These are phyloP conservation scores for Cyclocybe cylindracea DNA, from an alignment of 768 basidiomycete genomes.

Conservation along the genomic window DNA sequence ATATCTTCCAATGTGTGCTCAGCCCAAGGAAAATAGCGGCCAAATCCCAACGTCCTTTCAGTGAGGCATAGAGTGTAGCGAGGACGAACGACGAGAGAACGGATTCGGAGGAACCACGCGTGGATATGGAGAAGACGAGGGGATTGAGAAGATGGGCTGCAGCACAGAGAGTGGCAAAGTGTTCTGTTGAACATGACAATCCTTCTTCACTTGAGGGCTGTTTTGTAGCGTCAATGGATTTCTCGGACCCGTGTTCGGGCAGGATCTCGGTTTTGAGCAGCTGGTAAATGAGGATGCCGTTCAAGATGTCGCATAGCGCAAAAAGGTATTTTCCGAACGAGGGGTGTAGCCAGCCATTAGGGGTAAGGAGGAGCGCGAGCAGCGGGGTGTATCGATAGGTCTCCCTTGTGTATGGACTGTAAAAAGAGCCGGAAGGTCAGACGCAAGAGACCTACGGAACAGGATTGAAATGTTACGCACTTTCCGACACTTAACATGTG, in stretches of 20 bases:
- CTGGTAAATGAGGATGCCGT: conserved; percentile 70
- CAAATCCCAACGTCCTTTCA: conserved; percentile 57
- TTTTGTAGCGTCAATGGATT: conserved; percentile 1
- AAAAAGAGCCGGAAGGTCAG: conserved; percentile 7
- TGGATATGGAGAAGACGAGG: conserved; percentile 93
- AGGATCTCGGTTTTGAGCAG: conserved; percentile 56
- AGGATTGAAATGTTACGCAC: conserved; percentile 48
- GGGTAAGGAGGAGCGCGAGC: conserved; percentile 78
- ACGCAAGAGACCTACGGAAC: not conserved
- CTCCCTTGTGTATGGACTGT: conserved; percentile 85
- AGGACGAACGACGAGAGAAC: conserved; percentile 82
- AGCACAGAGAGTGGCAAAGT: conserved; percentile 57
- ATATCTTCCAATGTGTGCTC: conserved; percentile 96
- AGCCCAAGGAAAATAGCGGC: conserved; percentile 79
- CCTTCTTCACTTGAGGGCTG: conserved; percentile 4
- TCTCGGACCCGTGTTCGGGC: conserved; percentile 19
- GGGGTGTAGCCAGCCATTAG: conserved; percentile 79
- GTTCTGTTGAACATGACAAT: conserved; percentile 13
- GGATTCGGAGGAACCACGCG: conserved; percentile 94
- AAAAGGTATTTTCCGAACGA: conserved; percentile 93
- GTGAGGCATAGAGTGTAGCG: conserved; percentile 59
- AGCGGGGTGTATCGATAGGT: conserved; percentile 98
- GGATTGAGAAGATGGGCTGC: conserved; percentile 89
- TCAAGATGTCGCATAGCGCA: conserved; percentile 77
- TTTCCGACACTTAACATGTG: conserved; percentile 56